Evolutionary conservation across 202 grass and related monocot genomes (phyloP).

Genomic region (Sporobolus alterniflorus): DNA sequence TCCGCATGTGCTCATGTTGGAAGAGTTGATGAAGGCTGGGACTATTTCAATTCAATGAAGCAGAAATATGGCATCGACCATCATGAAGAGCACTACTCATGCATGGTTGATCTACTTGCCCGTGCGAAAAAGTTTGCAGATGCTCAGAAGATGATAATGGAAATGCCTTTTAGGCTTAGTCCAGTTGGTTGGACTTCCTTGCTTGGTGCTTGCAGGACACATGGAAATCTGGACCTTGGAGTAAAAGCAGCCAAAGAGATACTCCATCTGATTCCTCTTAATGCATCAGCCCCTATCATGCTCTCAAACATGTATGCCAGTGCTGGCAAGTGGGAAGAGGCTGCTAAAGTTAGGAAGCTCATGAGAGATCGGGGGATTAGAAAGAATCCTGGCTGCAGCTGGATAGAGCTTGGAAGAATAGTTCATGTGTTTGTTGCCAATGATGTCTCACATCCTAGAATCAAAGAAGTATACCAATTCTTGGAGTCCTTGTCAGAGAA

Average conservation of each 20-base stretch:
- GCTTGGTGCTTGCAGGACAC: slow-evolving; percentile 49
- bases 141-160: slow-evolving; percentile 25
- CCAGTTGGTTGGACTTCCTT: slow-evolving; percentile 45
- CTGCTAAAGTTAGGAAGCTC: slow-evolving; percentile 44
- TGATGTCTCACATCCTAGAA: slow-evolving; percentile 35
- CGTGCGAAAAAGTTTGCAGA: slow-evolving; percentile 50
- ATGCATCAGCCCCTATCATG: slow-evolving; percentile 36
- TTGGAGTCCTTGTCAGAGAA: slow-evolving; percentile 28
- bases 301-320: slow-evolving; percentile 57
- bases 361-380: slow-evolving; percentile 47
- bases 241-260: slow-evolving; percentile 40
- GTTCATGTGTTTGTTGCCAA: slow-evolving; percentile 41
- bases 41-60: slow-evolving; percentile 46
- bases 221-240: slow-evolving; percentile 44
- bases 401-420: slow-evolving; percentile 45
- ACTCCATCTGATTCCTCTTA: slow-evolving; percentile 29
- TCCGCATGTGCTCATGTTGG: slow-evolving; percentile 47
- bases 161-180: slow-evolving; percentile 44
- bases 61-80: slow-evolving; percentile 28
- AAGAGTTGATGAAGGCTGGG: slow-evolving; percentile 36
- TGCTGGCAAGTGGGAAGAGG: slow-evolving; percentile 43
- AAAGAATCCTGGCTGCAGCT: slow-evolving; percentile 54
- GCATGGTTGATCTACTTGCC: slow-evolving; percentile 53
- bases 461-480: slow-evolving; percentile 14
- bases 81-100: slow-evolving; percentile 51